Evolutionary conservation across 306 rosid species (phyloP).

Genomic region (Rubus parviflorus): DNA sequence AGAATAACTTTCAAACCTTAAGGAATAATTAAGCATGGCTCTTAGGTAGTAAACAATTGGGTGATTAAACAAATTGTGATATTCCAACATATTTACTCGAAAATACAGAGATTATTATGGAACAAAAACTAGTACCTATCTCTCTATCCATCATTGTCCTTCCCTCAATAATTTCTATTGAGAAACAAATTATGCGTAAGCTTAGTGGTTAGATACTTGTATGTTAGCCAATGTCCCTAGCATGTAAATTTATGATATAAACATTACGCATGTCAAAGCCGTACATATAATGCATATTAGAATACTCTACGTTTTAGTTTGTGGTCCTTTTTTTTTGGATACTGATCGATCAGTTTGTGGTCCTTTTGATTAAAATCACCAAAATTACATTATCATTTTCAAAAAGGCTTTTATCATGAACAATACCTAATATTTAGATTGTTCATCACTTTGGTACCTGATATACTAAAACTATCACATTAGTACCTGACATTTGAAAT

Average conservation of each 20-base stretch:
- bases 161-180: neutral
- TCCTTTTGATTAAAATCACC: neutral
- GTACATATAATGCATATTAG: neutral
- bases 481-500: no score
- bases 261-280: neutral
- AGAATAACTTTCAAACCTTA: neutral
- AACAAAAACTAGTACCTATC: neutral
- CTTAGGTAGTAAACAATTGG: neutral
- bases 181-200: neutral
- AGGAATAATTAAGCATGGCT: neutral
- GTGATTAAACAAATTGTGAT: neutral
- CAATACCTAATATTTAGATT: no score
- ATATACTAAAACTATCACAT: no score
- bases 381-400: no score
- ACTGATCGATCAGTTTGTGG: neutral
- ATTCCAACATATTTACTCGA: neutral
- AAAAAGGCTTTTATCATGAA: no score
- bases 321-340: neutral
- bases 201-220: neutral
- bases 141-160: neutral
- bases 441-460: no score
- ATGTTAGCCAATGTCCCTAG: neutral
- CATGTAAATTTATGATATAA: neutral
- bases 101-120: no score
- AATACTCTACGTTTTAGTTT: neutral